phyloP scores from a whole-genome alignment of 176 grass and related monocot species.

The Carex myosuroides region DNA sequence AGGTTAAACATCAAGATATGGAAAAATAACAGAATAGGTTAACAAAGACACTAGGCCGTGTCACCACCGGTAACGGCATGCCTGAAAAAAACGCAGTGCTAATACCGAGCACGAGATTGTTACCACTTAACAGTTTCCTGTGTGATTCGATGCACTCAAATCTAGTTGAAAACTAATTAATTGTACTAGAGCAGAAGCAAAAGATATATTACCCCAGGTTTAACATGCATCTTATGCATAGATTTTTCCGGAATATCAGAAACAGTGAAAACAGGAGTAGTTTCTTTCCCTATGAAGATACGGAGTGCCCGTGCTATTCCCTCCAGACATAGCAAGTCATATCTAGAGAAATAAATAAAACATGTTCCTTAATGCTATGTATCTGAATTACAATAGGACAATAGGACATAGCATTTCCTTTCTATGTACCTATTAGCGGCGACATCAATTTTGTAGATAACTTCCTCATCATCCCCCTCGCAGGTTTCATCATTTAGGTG shows the following conservation, averaged over 20 bases:
- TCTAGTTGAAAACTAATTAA: neutral
- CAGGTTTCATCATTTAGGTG: constrained; percentile 43
- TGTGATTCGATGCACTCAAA: neutral
- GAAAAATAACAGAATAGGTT: neutral
- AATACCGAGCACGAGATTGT: neutral
- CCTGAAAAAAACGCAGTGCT: neutral
- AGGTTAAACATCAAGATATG: neutral
- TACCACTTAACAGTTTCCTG: neutral
- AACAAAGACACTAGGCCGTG: neutral
- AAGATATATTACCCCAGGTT: constrained; percentile 48
- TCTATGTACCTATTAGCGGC: constrained; percentile 62
- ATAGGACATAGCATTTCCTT: neutral
- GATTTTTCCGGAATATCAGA: constrained; percentile 33
- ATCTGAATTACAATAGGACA: neutral
- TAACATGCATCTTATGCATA: constrained; percentile 74
- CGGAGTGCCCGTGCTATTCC: constrained; percentile 74
- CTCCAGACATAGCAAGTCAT: constrained; percentile 92
- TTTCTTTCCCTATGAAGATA: constrained; percentile 63
- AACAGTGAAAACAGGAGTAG: constrained; percentile 49
- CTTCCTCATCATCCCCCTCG: constrained; percentile 68
- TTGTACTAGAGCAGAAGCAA: neutral
- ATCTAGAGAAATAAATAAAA: constrained; percentile 41
- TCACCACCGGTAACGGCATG: neutral
- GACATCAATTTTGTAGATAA: constrained; percentile 95
- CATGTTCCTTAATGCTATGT: neutral